A percentile compares a stretch with the other conserved stretches of the same genome.
Conservation (phyloP, 2,329 filamentous ascomycete species). For the Penicillium sp. region DNA sequence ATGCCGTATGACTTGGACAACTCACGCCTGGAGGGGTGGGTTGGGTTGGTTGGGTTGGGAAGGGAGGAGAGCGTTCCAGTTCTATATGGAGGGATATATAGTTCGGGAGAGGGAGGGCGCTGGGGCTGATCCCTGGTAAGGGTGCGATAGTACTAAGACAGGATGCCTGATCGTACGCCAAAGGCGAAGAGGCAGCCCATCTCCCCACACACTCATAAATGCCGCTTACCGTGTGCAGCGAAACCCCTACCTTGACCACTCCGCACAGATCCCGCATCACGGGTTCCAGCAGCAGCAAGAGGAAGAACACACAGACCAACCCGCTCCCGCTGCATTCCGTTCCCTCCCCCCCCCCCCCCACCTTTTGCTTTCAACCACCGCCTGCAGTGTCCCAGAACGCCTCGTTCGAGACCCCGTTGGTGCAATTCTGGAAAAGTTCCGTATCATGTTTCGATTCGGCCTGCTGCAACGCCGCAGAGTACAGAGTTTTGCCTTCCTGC, state of each 20-base stretch:
- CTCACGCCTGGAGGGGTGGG: neutral
- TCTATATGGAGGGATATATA: neutral
- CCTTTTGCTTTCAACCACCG: neutral
- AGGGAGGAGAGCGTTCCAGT: neutral
- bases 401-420: neutral
- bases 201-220: too few relatives aligned
- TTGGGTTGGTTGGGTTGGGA: neutral
- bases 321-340: neutral
- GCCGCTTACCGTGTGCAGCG: neutral
- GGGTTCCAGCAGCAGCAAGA: constrained; percentile 7
- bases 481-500: neutral
- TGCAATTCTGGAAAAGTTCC: neutral
- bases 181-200: neutral
- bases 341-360: too few relatives aligned
- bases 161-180: neutral
- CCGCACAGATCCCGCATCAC: neutral
- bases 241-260: neutral
- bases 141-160: neutral
- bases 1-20: neutral
- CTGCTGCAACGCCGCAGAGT: neutral
- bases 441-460: neutral
- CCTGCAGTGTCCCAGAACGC: neutral
- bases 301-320: neutral
- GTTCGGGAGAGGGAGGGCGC: neutral
- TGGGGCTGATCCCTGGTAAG: neutral